Percentiles rank a stretch among this genome's conserved stretches.
Evolutionary conservation across 1,139 yeast species (phyloP).

Genomic region (Yamadazyma triangularis): DNA sequence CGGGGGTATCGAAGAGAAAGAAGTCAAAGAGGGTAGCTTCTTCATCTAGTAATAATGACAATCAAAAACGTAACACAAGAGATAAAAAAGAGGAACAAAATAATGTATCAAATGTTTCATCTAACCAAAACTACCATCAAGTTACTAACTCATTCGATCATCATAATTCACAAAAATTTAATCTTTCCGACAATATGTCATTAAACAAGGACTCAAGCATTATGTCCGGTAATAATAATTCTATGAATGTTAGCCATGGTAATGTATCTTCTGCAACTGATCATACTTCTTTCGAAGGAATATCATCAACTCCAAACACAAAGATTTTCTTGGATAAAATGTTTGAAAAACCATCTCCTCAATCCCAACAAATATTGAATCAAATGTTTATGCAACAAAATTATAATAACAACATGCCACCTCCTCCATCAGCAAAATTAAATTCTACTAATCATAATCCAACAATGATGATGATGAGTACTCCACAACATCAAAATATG

Average conservation of each 20-base stretch:
- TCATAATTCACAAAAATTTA: conserved; percentile 4
- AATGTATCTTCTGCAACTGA: conserved; percentile 19
- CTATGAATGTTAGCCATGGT: conserved; percentile 22
- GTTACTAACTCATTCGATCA: neutral
- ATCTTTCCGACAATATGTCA: conserved; percentile 1
- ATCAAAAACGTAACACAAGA: neutral
- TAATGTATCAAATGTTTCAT: too few relatives aligned
- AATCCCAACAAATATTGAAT: conserved; percentile 17
- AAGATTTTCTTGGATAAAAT: conserved; percentile 37
- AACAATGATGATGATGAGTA: conserved; percentile 42
- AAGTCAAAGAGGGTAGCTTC: conserved; percentile 11
- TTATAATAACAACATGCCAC: conserved; percentile 23
- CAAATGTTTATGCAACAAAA: conserved; percentile 19
- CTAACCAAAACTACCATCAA: neutral
- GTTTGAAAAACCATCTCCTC: conserved; percentile 40
- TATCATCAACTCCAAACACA: conserved; percentile 40
- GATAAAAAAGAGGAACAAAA: neutral
- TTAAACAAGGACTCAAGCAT: conserved; percentile 21
- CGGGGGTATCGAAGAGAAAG: conserved; percentile 34
- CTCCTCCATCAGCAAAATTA: conserved; percentile 11
- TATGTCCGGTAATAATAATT: conserved; percentile 22
- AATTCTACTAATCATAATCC: neutral
- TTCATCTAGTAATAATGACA: conserved; percentile 7
- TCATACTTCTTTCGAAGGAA: conserved; percentile 20
- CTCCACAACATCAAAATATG: conserved; percentile 36